These are phyloP conservation scores for Zymoseptoria pseudotritici DNA, from an alignment of 2,329 filamentous ascomycete genomes.

Conservation along the genomic window DNA sequence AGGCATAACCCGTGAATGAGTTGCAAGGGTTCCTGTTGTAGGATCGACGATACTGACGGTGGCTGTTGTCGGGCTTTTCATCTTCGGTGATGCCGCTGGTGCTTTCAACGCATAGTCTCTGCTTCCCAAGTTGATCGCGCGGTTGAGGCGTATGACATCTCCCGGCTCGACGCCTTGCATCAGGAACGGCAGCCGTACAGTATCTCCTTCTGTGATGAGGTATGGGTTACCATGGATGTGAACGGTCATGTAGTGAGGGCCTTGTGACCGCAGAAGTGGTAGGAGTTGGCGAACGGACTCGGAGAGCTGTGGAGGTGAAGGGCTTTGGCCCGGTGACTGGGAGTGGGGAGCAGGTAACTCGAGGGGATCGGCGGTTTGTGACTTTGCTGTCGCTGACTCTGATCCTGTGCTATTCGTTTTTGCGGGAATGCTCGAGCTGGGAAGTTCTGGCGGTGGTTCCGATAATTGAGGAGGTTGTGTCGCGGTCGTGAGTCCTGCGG, in stretches of 20 bases:
- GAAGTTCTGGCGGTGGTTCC: background rate
- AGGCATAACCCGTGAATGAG: slow-evolving; percentile 20
- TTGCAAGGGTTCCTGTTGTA: slow-evolving; percentile 20
- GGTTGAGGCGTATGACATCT: slow-evolving; percentile 80
- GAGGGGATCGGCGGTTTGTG: background rate
- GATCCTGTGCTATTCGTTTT: background rate
- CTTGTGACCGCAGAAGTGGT: slow-evolving; percentile 64
- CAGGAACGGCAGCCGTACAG: slow-evolving; percentile 42
- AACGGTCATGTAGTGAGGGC: slow-evolving; percentile 68
- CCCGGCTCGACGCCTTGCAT: slow-evolving; percentile 55
- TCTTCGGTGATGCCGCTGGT: slow-evolving; percentile 48
- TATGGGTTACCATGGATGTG: slow-evolving; percentile 76
- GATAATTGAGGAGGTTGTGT: slow-evolving; percentile 1
- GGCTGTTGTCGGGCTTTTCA: slow-evolving; percentile 22
- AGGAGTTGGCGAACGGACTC: slow-evolving; percentile 56
- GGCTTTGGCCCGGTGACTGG: background rate
- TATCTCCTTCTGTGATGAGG: slow-evolving; percentile 58
- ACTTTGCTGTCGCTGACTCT: background rate
- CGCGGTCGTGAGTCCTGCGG: slow-evolving; percentile 38
- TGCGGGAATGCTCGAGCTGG: background rate
- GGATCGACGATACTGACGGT: slow-evolving; percentile 20
- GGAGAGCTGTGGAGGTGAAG: slow-evolving; percentile 37
- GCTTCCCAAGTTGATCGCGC: slow-evolving; percentile 73
- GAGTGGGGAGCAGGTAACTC: background rate
- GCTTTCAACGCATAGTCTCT: slow-evolving; percentile 81